Conservation (phyloP, 2,329 filamentous ascomycete species). For the Xylariaceae sp. region DNA sequence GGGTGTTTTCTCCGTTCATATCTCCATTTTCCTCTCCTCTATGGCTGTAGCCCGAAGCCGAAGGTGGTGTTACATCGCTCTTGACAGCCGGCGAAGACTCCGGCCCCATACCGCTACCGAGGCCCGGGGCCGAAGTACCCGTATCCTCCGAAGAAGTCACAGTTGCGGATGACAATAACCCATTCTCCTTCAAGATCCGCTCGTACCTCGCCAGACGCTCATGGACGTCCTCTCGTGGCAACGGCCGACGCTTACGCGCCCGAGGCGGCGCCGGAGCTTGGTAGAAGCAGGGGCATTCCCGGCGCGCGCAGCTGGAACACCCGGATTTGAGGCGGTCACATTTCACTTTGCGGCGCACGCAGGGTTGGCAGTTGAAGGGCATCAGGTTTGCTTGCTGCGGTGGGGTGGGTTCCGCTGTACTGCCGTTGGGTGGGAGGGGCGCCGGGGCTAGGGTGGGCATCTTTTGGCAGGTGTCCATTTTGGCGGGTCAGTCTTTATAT, state of each 20-base stretch:
- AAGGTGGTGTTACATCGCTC: background rate
- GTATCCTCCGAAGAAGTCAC: slow-evolving; percentile 1
- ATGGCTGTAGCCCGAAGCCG: background rate
- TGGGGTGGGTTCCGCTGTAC: too few relatives aligned
- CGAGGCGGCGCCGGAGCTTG: slow-evolving; percentile 34
- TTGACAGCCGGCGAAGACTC: background rate
- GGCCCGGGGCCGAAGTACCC: background rate
- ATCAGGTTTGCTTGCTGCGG: background rate
- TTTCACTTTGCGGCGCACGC: slow-evolving; percentile 28
- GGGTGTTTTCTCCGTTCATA: background rate
- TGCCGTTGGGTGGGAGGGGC: too few relatives aligned
- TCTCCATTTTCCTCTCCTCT: background rate
- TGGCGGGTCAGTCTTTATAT: too few relatives aligned
- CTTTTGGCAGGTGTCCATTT: too few relatives aligned
- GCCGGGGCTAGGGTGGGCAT: too few relatives aligned
- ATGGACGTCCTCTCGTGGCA: slow-evolving; percentile 18
- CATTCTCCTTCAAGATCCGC: slow-evolving; percentile 33
- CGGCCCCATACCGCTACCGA: background rate
- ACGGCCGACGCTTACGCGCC: slow-evolving; percentile 28
- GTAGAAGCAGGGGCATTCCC: slow-evolving; percentile 37
- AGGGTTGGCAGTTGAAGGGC: slow-evolving; percentile 26
- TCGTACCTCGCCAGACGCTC: slow-evolving; percentile 39
- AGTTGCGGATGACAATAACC: slow-evolving; percentile 25
- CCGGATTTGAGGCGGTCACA: slow-evolving; percentile 24
- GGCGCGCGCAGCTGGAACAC: slow-evolving; percentile 26